phyloP scores from a whole-genome alignment of 305 asterid species.

The Rubia balearica region DNA sequence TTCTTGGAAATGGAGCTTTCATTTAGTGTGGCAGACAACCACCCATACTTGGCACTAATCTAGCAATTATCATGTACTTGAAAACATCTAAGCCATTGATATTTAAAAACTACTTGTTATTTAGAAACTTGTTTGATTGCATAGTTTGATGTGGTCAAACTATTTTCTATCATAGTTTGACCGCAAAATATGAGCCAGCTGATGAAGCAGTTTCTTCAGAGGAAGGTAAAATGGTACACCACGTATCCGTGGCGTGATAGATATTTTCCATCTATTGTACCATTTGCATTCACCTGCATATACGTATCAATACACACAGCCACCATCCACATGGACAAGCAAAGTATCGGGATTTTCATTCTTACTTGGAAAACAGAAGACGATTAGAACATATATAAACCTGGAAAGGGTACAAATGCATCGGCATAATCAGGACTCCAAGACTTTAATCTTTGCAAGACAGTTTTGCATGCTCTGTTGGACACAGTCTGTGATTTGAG shows the following conservation, averaged over 20 bases:
- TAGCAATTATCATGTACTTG: too few species aligned
- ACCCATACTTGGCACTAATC: background rate
- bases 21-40: background rate
- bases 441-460: constrained; percentile 59
- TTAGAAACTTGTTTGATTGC: too few species aligned
- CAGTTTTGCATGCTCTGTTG: constrained; percentile 57
- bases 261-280: too few species aligned
- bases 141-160: too few species aligned
- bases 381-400: background rate
- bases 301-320: too few species aligned
- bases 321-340: too few species aligned
- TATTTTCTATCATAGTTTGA: too few species aligned
- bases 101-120: too few species aligned
- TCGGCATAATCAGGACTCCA: constrained; percentile 36
- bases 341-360: too few species aligned
- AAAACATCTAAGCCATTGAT: too few species aligned
- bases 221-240: background rate
- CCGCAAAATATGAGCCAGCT: too few species aligned
- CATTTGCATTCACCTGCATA: too few species aligned
- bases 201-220: background rate
- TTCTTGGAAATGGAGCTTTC: constrained; percentile 1
- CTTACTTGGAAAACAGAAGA: background rate
- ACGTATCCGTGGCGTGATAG: background rate
- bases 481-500: constrained; percentile 32
- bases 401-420: background rate